phyloP scores from a whole-genome alignment of 805 yeast species.

The Kodamaea hsintzibuensis region DNA sequence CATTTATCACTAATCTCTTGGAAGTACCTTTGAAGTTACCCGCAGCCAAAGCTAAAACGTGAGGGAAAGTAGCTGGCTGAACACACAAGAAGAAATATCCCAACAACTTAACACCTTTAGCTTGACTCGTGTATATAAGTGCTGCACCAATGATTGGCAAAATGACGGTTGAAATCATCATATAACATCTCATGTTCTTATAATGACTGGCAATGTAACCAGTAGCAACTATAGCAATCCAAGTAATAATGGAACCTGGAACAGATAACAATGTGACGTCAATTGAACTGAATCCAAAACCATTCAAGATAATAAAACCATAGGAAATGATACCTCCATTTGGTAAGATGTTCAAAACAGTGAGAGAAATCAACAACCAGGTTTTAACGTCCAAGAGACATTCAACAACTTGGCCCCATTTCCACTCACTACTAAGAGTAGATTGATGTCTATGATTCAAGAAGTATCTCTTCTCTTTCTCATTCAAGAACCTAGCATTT shows the following conservation, averaged over 20 bases:
- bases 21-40: slow-evolving; percentile 27
- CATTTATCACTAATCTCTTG: slow-evolving; percentile 50
- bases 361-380: slow-evolving; percentile 33
- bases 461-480: slow-evolving; percentile 33
- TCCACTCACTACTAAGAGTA: slow-evolving; percentile 22
- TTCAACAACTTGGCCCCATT: slow-evolving; percentile 36
- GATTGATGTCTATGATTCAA: slow-evolving; percentile 20
- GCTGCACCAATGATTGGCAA: slow-evolving; percentile 28
- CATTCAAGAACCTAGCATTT: slow-evolving; percentile 24
- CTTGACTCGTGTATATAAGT: slow-evolving; percentile 10
- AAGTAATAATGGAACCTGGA: slow-evolving; percentile 10
- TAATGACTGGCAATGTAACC: slow-evolving; percentile 8
- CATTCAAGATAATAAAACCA: slow-evolving; percentile 31
- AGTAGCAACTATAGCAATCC: slow-evolving; percentile 10
- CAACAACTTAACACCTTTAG: slow-evolving; percentile 9
- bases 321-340: slow-evolving; percentile 40
- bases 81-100: slow-evolving; percentile 12
- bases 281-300: slow-evolving; percentile 11
- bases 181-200: slow-evolving; percentile 8
- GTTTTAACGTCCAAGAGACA: slow-evolving; percentile 37
- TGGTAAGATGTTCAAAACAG: slow-evolving; percentile 29
- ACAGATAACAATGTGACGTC: slow-evolving; percentile 10
- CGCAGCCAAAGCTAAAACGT: slow-evolving; percentile 10
- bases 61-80: slow-evolving; percentile 13
- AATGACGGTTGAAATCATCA: slow-evolving; percentile 12